These are phyloP conservation scores for Ottelia alismoides DNA, from an alignment of 106 monocot species.

Conservation along the genomic window DNA sequence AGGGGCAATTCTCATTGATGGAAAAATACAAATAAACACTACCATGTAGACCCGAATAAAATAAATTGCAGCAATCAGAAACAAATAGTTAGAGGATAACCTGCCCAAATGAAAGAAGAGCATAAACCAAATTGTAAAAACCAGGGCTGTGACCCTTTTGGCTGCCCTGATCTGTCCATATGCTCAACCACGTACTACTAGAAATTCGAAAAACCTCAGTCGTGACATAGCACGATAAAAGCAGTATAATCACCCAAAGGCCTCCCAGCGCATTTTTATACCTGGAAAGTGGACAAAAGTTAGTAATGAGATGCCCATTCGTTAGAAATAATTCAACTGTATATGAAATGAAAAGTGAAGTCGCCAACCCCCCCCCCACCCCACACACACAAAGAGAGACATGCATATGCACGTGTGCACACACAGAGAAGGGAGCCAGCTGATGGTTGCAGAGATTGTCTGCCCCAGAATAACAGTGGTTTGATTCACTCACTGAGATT, in stretches of 20 bases:
- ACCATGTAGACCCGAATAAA: not conserved
- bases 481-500: too few relatives aligned
- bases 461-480: too few relatives aligned
- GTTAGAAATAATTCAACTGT: too few relatives aligned
- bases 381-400: too few relatives aligned
- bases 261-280: slow-evolving; percentile 94
- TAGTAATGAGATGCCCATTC: too few relatives aligned
- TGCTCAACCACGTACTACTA: slow-evolving; percentile 94
- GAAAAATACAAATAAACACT: not conserved
- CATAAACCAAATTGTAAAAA: slow-evolving; percentile 85
- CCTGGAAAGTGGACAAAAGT: slow-evolving; percentile 26
- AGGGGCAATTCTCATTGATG: too few relatives aligned
- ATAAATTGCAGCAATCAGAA: not conserved
- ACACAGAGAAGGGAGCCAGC: too few relatives aligned
- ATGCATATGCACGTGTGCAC: too few relatives aligned
- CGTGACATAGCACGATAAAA: slow-evolving; percentile 59
- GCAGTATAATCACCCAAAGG: slow-evolving; percentile 72
- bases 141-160: slow-evolving; percentile 57
- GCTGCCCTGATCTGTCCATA: slow-evolving; percentile 79
- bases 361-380: too few relatives aligned
- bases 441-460: too few relatives aligned
- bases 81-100: slow-evolving; percentile 9
- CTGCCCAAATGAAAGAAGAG: slow-evolving; percentile 74
- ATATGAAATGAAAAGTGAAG: too few relatives aligned
- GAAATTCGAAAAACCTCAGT: slow-evolving; percentile 80